Base-by-base conservation (phyloP, 2,329 filamentous ascomycete species). In the Penicillium palitans region DNA sequence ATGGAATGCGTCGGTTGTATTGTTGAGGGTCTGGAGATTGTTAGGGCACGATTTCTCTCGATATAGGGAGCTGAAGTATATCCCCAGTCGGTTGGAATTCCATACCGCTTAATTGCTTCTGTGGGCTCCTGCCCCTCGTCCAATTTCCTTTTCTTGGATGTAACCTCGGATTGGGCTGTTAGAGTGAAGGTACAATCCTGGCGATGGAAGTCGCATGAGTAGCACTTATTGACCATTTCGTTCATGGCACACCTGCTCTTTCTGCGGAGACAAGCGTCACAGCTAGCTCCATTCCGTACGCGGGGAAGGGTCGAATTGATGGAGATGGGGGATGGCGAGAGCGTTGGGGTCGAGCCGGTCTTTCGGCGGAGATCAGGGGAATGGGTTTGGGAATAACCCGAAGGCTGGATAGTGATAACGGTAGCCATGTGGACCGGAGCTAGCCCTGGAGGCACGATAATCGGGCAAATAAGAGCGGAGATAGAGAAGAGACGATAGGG, bases 241-340 rank as follows among this genome's bases (percentile, higher is more conserved):
- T 77, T 78, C 71, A 78, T 78, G 19, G 75, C 75, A 66, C 76
- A 77, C 19, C 74, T 71, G 65, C 74, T 77, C 64, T 75, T 77
- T 66, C 75, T 69, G 59, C 71, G 73, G 54, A 76, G 68, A 65
- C 76, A 78, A 49, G 75, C 76, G 70, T 78, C 76, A 61, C 76
- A 78, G 57, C 71, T 75, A 27, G 70, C 63, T 61, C 69, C 73
- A 76, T 76, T 68, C 70, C 73, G 72, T n/a, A 62, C 64, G 58
- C 71, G 71, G 57, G 70, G 63, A 35, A 73, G 58, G 44, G 63
- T 59, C 2, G 65, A 66, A 57, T 61, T 49, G 63, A 64, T 47
- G 25, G 66, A 59, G 53, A 64, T 53, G 50, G 70, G 60, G 27
- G 68, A 64, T 42, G 65, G 62, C n/a, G 70, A 66, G 49, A 67